These are phyloP conservation scores for Chaetomium fimeti DNA, from an alignment of 495 filamentous ascomycete species.

Conservation along the genomic window DNA sequence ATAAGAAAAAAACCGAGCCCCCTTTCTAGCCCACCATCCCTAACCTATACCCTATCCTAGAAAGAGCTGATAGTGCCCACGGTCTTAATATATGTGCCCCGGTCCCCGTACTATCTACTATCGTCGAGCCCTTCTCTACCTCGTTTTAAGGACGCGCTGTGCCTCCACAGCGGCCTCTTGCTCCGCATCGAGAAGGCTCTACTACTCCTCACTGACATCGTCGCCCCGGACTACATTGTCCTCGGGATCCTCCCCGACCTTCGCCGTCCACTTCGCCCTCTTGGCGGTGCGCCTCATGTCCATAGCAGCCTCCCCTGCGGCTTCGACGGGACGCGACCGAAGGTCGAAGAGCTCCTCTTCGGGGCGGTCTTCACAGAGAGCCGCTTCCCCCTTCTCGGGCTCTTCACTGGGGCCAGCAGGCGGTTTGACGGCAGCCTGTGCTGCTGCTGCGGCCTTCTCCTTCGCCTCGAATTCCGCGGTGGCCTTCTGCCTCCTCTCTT, in stretches of 20 bases:
- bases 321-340: not conserved
- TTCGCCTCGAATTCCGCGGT: too few relatives aligned
- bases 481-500: not conserved
- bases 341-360: not conserved
- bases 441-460: too few relatives aligned
- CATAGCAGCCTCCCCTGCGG: not conserved
- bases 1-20: conserved; percentile 9
- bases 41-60: conserved; percentile 19
- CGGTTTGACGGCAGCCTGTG: too few relatives aligned
- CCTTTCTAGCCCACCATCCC: conserved; percentile 19
- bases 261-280: not conserved
- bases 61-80: conserved; percentile 9
- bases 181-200: not conserved
- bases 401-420: too few relatives aligned
- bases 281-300: not conserved
- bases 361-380: too few relatives aligned
- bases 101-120: not conserved
- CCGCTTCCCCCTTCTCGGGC: too few relatives aligned
- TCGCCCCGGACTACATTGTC: not conserved
- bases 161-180: not conserved
- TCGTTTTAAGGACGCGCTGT: not conserved
- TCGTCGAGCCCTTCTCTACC: not conserved
- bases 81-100: not conserved
- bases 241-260: not conserved
- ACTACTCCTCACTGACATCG: not conserved